Percentiles rank a stretch among this genome's conserved stretches.
phyloP scores from a whole-genome alignment of 495 filamentous ascomycete genomes.

The Aspergillus nanangensis region DNA sequence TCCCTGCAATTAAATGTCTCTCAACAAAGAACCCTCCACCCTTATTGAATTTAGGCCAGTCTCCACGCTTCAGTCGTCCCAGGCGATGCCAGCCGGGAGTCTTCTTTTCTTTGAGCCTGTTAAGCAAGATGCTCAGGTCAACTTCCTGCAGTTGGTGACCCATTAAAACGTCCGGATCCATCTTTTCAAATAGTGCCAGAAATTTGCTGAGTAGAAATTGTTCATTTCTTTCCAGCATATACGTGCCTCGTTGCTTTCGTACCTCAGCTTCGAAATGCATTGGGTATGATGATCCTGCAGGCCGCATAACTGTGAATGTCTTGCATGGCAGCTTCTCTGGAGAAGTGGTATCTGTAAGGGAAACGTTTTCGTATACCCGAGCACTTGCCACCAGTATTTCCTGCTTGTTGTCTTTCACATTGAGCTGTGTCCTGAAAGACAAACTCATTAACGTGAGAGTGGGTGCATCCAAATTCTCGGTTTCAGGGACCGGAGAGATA shows the following conservation, averaged over 20 bases:
- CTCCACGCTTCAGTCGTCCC: conserved; percentile 73
- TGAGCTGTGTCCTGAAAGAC: conserved; percentile 80
- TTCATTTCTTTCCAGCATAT: conserved; percentile 79
- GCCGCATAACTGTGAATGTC: conserved; percentile 88
- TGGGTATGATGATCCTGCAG: conserved; percentile 69
- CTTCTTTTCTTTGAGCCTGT: conserved; percentile 82
- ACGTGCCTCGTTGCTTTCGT: conserved; percentile 63
- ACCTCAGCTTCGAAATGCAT: conserved; percentile 76
- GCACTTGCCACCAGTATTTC: conserved; percentile 89
- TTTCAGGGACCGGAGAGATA: conserved; percentile 64
- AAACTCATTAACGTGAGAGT: conserved; percentile 93
- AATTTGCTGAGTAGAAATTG: conserved; percentile 79
- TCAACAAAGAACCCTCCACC: conserved; percentile 89
- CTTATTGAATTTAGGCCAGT: conserved; percentile 88
- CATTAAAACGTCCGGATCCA: conserved; percentile 90
- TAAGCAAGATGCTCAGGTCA: conserved; percentile 87
- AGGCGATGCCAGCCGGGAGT: conserved; percentile 90
- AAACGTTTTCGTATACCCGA: conserved; percentile 86
- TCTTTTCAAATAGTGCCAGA: conserved; percentile 76
- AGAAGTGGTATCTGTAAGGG: conserved; percentile 79
- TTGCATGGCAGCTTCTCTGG: conserved; percentile 84
- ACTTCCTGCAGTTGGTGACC: conserved; percentile 97
- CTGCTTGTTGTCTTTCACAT: conserved; percentile 91
- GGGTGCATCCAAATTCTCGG: conserved; percentile 73
- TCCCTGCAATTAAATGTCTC: conserved; percentile 81